Evolutionary conservation across 306 rosid species (phyloP), one percentile per base, ranked within the genome.

Genomic region (Acacia acuminata): DNA sequence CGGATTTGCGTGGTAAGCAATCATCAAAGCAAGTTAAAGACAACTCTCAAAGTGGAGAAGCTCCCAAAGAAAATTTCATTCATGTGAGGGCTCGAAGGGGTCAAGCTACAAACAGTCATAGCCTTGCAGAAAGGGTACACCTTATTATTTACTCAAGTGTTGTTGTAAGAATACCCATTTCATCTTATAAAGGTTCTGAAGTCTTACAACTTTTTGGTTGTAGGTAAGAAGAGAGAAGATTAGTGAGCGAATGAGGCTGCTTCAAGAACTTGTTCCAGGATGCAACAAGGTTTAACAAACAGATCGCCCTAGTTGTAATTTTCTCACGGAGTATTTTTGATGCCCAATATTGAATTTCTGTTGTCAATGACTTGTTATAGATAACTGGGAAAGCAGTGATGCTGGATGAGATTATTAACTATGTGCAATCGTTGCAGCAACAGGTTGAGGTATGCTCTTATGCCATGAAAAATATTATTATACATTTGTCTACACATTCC

Each of bases 61-160:
- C 86, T 86, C 72, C 88, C 1, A 90, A 87, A 77, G 97, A 94
- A 19, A 88, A 85, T 87, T 88, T 89, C 85, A 84, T 92, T 79
- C 98, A 90, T 85, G 92, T 94, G 71, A 86, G 97, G 87, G 94
- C 94, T 34, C 83, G 97, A 79, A 94, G 94, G 77, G 97, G 98
- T n/a, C 94, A 94, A 80, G 97, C 98, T 58, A 94, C 98, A 45
- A 94, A 94, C 63, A 94, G 97, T 84, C 98, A 94, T 73, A 94
- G 98, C 94, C 98, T 94, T 51, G 97, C 98, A 45, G 98, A 94
- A 86, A 89, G 98, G 92, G 97, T 91, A 84, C 90, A 85, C 20
- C 48, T 83, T 78, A 73, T 71, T 69, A 55, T 58, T 15, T 30
- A 32, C 75, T 32, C 2, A 60, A 67, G 25, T 75, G n/a, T 45